phyloP scores from a whole-genome alignment of 768 basidiomycete genomes.

The Strobilomyces confusus region DNA sequence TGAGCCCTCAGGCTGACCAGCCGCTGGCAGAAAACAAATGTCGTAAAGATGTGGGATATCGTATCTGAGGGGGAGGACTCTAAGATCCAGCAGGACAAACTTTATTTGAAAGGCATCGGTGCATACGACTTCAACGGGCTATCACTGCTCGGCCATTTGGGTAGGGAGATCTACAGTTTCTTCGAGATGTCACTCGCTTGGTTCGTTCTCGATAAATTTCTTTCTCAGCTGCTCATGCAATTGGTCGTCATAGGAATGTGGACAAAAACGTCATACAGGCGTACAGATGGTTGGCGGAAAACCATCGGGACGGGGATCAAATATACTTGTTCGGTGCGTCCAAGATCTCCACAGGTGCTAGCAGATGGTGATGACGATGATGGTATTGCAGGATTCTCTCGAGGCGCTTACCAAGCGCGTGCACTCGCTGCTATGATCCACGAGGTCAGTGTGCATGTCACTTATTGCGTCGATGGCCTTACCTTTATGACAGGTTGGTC shows the following conservation, averaged over 20 bases:
- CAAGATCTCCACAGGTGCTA: background rate
- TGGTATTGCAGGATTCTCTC: constrained; percentile 25
- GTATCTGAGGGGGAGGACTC: background rate
- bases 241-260: background rate
- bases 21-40: background rate
- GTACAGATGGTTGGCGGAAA: constrained; percentile 4
- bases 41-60: background rate
- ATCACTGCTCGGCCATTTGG: background rate
- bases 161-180: background rate
- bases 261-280: constrained; percentile 1
- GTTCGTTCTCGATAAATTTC: background rate
- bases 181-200: constrained; percentile 1
- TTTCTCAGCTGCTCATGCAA: background rate
- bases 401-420: constrained; percentile 28
- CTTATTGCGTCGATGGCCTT: background rate
- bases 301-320: background rate
- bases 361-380: background rate
- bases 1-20: background rate
- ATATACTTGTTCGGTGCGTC: constrained; percentile 38
- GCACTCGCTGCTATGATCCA: constrained; percentile 36
- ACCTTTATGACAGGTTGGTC: background rate
- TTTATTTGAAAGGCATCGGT: background rate
- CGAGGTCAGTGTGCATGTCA: constrained; percentile 12
- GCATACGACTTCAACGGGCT: background rate
- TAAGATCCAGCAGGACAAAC: background rate